Conservation (phyloP, 768 basidiomycete species). For the Amanita subjunquillea region DNA sequence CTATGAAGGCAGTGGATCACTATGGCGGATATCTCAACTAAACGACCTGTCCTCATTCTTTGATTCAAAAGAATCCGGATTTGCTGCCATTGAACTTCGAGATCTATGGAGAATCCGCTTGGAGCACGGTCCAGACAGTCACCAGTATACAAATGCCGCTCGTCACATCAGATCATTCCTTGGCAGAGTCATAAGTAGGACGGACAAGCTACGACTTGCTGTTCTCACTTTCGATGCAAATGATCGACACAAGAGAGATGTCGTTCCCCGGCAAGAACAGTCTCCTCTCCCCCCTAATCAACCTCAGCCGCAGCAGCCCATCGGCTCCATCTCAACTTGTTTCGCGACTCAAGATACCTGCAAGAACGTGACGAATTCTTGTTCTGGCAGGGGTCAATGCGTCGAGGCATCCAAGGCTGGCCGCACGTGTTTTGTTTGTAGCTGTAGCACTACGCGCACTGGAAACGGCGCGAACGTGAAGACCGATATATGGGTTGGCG, state of each 20-base stretch:
- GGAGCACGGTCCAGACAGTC: conserved; percentile 38
- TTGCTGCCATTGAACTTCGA: conserved; percentile 54
- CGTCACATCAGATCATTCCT: conserved; percentile 39
- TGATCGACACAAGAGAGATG: conserved; percentile 24
- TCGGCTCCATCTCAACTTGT: conserved; percentile 54
- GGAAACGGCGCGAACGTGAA: conserved; percentile 40
- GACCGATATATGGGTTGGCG: conserved; percentile 64
- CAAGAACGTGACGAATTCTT: conserved; percentile 48
- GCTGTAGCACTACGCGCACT: conserved; percentile 37
- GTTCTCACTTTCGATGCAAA: conserved; percentile 38
- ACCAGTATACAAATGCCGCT: conserved; percentile 40
- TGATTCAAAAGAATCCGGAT: conserved; percentile 38
- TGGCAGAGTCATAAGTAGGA: conserved; percentile 25
- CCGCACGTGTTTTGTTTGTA: conserved; percentile 43
- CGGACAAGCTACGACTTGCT: conserved; percentile 33
- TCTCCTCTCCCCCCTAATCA: conserved; percentile 33
- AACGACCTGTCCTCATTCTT: conserved; percentile 41
- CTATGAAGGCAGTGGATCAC: conserved; percentile 23
- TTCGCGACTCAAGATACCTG: conserved; percentile 45
- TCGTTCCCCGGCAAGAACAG: conserved; percentile 30
- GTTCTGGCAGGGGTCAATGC: conserved; percentile 67
- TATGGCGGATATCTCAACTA: conserved; percentile 17
- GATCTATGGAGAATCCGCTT: conserved; percentile 38
- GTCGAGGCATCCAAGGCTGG: conserved; percentile 50
- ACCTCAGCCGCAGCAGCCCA: conserved; percentile 39